A percentile compares a stretch with the other conserved stretches of the same genome.
These are phyloP conservation scores for Penicillium fuscoglaucum DNA, from an alignment of 2,329 filamentous ascomycete species.

Conservation along the genomic window DNA sequence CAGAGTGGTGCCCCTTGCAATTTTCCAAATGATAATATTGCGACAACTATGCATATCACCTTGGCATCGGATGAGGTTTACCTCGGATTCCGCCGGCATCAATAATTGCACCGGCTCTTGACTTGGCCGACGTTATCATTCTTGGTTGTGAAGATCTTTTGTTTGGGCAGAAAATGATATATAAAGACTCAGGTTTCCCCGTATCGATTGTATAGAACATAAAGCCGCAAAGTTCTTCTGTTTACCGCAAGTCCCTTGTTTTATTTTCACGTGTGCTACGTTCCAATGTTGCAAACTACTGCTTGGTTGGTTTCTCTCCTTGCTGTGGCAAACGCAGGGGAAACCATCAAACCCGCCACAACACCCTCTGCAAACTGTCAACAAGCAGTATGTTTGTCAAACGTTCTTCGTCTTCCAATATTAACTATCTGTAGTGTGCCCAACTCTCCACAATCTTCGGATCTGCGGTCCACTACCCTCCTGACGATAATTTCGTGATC, in stretches of 20 bases:
- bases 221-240: neutral
- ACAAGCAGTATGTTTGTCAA: neutral
- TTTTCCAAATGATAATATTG: too few species aligned
- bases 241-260: neutral
- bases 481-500: slow-evolving; percentile 10
- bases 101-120: neutral
- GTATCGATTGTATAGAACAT: neutral
- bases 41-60: neutral
- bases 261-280: too few species aligned
- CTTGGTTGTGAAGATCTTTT: neutral
- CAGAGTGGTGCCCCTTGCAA: neutral
- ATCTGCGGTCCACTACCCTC: slow-evolving; percentile 2
- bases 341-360: too few species aligned
- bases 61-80: neutral
- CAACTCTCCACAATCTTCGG: slow-evolving; percentile 1
- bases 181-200: neutral
- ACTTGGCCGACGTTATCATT: neutral
- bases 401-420: neutral
- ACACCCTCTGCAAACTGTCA: neutral
- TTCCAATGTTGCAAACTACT: neutral
- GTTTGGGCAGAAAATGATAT: neutral
- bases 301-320: neutral
- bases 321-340: neutral
- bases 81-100: neutral
- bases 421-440: neutral